phyloP scores from a whole-genome alignment of 2,329 filamentous ascomycete genomes.

The Fusarium miscanthi region DNA sequence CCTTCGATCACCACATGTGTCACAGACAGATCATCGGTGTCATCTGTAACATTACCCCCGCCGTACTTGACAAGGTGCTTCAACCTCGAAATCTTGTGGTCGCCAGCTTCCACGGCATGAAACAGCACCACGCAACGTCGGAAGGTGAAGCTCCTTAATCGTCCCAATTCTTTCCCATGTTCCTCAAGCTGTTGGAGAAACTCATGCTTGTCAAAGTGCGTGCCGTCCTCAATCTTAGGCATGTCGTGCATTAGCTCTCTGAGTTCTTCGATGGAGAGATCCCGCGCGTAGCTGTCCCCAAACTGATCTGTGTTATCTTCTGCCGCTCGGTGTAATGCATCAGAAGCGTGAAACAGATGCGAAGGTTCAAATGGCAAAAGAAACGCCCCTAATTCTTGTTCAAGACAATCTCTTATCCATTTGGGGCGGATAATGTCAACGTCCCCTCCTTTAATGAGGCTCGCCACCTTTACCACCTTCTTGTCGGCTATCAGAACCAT shows the following conservation, averaged over 20 bases:
- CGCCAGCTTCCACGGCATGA: slow-evolving; percentile 45
- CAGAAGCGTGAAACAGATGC: slow-evolving; percentile 79
- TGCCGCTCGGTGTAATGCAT: slow-evolving; percentile 64
- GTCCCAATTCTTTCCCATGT: slow-evolving; percentile 63
- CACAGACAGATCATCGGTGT: slow-evolving; percentile 62
- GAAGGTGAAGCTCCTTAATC: slow-evolving; percentile 65
- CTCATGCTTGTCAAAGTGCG: slow-evolving; percentile 55
- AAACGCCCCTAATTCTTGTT: slow-evolving; percentile 65
- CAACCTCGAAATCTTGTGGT: slow-evolving; percentile 56
- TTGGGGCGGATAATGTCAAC: slow-evolving; percentile 79
- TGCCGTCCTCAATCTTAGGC: slow-evolving; percentile 58
- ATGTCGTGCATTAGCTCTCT: slow-evolving; percentile 61
- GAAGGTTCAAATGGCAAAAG: slow-evolving; percentile 70
- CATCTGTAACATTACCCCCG: slow-evolving; percentile 67
- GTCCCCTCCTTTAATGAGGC: slow-evolving; percentile 77
- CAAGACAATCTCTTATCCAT: slow-evolving; percentile 88
- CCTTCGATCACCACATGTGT: slow-evolving; percentile 77
- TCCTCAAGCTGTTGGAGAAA: slow-evolving; percentile 68
- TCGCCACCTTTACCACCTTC: slow-evolving; percentile 82
- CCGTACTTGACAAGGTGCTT: slow-evolving; percentile 74
- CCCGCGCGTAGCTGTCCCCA: slow-evolving; percentile 84
- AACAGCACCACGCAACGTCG: slow-evolving; percentile 58
- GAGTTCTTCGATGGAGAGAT: slow-evolving; percentile 74
- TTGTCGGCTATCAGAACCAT: slow-evolving; percentile 85
- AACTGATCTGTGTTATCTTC: slow-evolving; percentile 76